Evolutionary conservation across 139 green algal species (phyloP).

Genomic region (Chlorella sp.): DNA sequence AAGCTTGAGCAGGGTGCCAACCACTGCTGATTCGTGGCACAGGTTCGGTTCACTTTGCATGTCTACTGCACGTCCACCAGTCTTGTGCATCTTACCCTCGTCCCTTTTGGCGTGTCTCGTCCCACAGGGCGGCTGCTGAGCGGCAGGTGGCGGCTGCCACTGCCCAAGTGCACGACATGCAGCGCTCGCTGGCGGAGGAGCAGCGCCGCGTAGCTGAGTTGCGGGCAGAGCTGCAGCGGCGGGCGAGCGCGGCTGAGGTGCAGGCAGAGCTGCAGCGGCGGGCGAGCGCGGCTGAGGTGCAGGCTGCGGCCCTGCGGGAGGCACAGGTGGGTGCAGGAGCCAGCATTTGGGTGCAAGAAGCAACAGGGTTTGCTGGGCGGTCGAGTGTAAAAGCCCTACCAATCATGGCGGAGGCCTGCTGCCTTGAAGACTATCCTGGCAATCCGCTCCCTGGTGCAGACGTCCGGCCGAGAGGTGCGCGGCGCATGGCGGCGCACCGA

Average conservation of each 20-base stretch:
- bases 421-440: neutral
- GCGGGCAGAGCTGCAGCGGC: neutral
- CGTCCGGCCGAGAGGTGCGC: neutral
- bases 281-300: constrained; percentile 4
- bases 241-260: neutral
- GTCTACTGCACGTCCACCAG: no score
- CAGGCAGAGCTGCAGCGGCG: neutral
- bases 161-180: neutral
- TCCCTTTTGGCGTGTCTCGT: neutral
- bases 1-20: no score
- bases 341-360: neutral
- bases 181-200: neutral
- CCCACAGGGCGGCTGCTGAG: neutral
- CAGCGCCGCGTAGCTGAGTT: neutral
- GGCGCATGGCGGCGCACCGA: constrained; percentile 24
- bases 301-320: constrained; percentile 20
- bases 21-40: no score
- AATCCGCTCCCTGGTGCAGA: neutral
- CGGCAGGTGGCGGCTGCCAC: neutral
- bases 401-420: no score
- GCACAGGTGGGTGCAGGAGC: neutral
- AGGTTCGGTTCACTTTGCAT: no score
- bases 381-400: no score
- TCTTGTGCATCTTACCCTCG: no score
- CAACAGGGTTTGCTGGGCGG: no score